Base-by-base conservation (phyloP, 495 filamentous ascomycete species). In the Lasiosphaeria hispida region DNA sequence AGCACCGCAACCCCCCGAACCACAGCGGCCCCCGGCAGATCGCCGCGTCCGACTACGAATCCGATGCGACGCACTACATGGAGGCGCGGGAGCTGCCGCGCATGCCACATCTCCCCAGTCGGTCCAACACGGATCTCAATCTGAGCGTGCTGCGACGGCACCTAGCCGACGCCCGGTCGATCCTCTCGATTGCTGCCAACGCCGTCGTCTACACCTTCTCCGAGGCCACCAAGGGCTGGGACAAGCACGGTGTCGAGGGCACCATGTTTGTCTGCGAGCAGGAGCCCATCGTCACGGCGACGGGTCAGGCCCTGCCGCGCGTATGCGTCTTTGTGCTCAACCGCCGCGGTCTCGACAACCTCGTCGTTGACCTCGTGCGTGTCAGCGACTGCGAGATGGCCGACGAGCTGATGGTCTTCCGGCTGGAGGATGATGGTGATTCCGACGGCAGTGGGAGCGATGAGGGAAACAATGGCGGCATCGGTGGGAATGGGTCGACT, bases 101-200 rank as follows among this genome's bases (percentile, higher is more conserved):
- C 38, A 61, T 37, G 41, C 55, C 18, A 14, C 64, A 43, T 65
- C 67, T 36, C 59, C 79, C 82, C 37, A 66, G 73, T 4, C 86
- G 85, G 59, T 82, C 85, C 58, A 93, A 91, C 73, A 83, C 85
- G 34, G 87, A 92, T 60, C 83, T 96, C 52, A 96, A 96, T 75
- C 78, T 94, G 66, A 73, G 79, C 52, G 91, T 95, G 36, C 76
- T 96, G 14, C 84, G 80, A 30, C 87, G 89, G 45, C 88, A 95
- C 70, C 80, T 87, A 48, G 87, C 90, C 33, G 67, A 73, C 57
- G 81, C 93, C 58, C 76, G 71, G 42, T 75, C 76, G 41, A 87
- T 96, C 63, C 72, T 89, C 48, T 85, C 84, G 49, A 86, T 92
- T 58, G 89, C 90, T 15, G 85, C 87, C 23, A 91, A 89, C 68